Conservation (phyloP, 2,329 filamentous ascomycete genomes). For the Sporothrix variecibatus region DNA sequence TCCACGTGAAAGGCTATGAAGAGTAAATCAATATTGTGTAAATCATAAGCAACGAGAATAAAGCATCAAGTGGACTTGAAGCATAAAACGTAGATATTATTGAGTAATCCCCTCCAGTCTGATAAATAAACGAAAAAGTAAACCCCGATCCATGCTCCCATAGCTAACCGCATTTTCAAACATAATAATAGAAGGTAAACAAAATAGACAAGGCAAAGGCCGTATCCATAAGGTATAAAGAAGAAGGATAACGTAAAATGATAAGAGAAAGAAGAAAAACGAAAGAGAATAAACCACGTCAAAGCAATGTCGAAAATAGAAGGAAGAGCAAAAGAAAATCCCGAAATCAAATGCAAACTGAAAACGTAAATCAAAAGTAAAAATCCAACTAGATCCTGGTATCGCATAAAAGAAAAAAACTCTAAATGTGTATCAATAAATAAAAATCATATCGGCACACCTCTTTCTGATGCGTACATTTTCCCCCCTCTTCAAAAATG, state of each 20-base stretch:
- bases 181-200: not conserved
- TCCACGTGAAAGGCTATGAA: not conserved
- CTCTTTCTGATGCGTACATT: not conserved
- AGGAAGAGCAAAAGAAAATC: not conserved
- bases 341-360: not conserved
- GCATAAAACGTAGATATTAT: not conserved
- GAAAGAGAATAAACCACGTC: not conserved
- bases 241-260: not conserved
- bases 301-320: not conserved
- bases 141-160: conserved; percentile 5
- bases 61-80: too few relatives aligned
- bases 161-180: not conserved
- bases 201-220: not conserved
- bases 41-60: not conserved
- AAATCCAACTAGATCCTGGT: conserved; percentile 17
- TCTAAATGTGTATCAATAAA: conserved; percentile 29
- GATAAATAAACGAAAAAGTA: not conserved
- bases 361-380: not conserved
- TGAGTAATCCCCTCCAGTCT: not conserved
- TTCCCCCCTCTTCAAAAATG: not conserved
- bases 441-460: conserved; percentile 11
- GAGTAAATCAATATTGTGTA: not conserved
- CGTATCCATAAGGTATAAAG: not conserved
- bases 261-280: not conserved
- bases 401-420: not conserved